Evolutionary conservation across 148 eudicot genomes (phyloP).

Genomic region (Fagopyrum esculentum): DNA sequence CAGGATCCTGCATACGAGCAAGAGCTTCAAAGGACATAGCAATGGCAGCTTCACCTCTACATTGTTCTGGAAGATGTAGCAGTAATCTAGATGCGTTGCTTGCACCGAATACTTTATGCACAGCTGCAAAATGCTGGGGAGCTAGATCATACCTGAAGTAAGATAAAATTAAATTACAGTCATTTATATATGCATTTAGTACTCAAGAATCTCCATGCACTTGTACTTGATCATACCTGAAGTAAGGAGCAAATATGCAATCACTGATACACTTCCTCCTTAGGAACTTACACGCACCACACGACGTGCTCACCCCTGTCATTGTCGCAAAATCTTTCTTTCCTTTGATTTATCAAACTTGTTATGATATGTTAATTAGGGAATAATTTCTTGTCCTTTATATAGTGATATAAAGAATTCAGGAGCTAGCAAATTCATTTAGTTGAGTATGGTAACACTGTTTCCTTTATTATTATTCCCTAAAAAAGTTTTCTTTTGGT

Average conservation of each 20-base stretch:
- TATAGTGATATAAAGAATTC: constrained; percentile 29
- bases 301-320: constrained; percentile 73
- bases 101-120: constrained; percentile 84
- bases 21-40: constrained; percentile 66
- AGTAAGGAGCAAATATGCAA: constrained; percentile 72
- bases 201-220: not conserved
- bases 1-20: constrained; percentile 69
- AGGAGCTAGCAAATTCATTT: constrained; percentile 2
- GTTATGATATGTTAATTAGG: constrained; percentile 8
- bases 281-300: constrained; percentile 91
- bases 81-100: constrained; percentile 69
- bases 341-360: not conserved
- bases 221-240: constrained; percentile 24
- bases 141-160: constrained; percentile 62
- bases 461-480: constrained; percentile 21
- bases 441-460: constrained; percentile 20
- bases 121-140: constrained; percentile 50
- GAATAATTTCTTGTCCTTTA: constrained; percentile 18
- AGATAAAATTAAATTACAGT: constrained; percentile 33
- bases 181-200: not conserved
- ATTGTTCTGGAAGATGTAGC: constrained; percentile 43
- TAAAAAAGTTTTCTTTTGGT: constrained; percentile 43
- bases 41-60: constrained; percentile 53
- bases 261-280: constrained; percentile 65
- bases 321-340: constrained; percentile 27